Evolutionary conservation across 345 rosid genomes (phyloP), one percentile per base, ranked within the genome.

Genomic region (Jatropha curcas): DNA sequence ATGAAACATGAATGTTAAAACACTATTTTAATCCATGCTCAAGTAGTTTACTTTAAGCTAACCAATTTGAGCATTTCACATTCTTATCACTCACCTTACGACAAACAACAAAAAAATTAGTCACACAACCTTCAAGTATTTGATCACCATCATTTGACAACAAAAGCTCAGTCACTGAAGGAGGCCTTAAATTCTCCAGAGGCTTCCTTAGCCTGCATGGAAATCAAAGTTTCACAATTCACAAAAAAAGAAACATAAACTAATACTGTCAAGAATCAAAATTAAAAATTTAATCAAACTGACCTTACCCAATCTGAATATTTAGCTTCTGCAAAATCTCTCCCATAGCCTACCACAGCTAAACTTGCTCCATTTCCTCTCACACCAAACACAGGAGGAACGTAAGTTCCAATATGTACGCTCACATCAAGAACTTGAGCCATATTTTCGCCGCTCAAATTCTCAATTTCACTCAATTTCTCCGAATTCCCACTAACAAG

Each of bases 241-340:
- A 66, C 28, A 51, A 34, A 61, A 67, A 43, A 22, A 33, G 17
- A 10, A 28, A 2, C 52, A 20, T 33, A 7, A 41, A 37, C 35
- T 60, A 43, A 28, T 45, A 48, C n/a, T n/a, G n/a, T 4, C 20
- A n/a, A 60, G 22, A 13, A 53, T n/a, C 7, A 45, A 43, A 63
- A 67, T 11, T 67, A 22, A n/a, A 4, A 4, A 0, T 28, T 37
- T 4, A 30, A 22, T 39, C 27, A 67, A 67, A 73, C 87, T 64
- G 65, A 94, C 97, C 97, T 89, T 60, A 89, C 90, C 99, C 99
- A 91, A 73, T 86, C 88, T 0, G 96, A 92, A 76, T 92, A 88
- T 78, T 92, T 95, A 52, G 98, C 98, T 50, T 80, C 78, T 1
- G 96, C 91, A 63, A 85, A 48, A 53, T 81, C 83, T 82, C 98